Conservation (phyloP, 345 rosid species). For the Linum trigynum region DNA sequence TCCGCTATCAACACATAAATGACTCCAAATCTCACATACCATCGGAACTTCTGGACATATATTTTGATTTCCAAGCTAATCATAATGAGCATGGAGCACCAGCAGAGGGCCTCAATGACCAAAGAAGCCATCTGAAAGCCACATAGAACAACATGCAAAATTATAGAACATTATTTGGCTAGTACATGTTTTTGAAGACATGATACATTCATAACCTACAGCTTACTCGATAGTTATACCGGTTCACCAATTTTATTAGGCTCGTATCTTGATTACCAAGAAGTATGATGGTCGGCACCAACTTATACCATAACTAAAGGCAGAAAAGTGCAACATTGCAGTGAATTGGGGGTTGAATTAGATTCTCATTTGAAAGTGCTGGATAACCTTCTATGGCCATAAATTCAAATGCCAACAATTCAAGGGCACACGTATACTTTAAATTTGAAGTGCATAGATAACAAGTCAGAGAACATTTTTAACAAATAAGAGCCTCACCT, state of each 20-base stretch:
- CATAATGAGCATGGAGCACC: conserved; percentile 26
- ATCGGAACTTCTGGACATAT: conserved; percentile 21
- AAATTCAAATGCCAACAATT: neutral
- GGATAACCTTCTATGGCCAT: neutral
- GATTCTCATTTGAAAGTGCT: too few species aligned
- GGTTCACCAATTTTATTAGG: too few species aligned
- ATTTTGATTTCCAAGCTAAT: conserved; percentile 22
- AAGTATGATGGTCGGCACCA: too few species aligned
- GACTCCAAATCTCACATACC: conserved; percentile 31
- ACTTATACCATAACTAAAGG: too few species aligned
- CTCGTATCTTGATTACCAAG: too few species aligned
- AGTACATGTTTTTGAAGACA: neutral
- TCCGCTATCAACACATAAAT: conserved; percentile 23
- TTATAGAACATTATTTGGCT: neutral
- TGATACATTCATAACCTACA: too few species aligned
- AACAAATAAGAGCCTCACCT: conserved; percentile 9
- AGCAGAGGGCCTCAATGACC: conserved; percentile 17
- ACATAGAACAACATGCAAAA: neutral
- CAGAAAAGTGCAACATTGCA: too few species aligned
- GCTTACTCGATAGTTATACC: too few species aligned
- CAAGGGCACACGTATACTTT: neutral
- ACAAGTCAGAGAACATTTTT: neutral
- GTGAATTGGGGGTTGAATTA: too few species aligned
- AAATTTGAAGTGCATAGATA: neutral
- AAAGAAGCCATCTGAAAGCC: conserved; percentile 18